These are phyloP conservation scores for Eragrostis tef DNA, from an alignment of 202 grass and related monocot genomes.

Conservation along the genomic window DNA sequence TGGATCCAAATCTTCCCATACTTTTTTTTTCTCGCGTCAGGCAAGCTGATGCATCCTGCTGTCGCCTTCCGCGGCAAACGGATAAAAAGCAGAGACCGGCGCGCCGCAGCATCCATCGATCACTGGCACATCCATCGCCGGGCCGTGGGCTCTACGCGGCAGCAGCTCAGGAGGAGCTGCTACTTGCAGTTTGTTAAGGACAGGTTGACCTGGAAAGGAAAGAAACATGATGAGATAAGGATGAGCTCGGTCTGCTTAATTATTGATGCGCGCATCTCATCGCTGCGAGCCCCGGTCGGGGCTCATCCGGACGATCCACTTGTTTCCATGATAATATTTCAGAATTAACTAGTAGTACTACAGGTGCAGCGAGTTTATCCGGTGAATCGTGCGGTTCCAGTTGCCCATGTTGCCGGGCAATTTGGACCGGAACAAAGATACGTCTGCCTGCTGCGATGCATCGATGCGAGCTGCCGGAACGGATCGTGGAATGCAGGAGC, in stretches of 20 bases:
- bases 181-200: not conserved
- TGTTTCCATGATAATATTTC: constrained; percentile 38
- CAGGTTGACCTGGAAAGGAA: not conserved
- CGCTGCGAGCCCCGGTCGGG: not conserved
- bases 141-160: constrained; percentile 18
- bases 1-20: not conserved
- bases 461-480: constrained; percentile 9
- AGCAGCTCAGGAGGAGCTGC: not conserved
- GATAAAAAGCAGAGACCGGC: constrained; percentile 30
- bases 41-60: not conserved
- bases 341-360: not conserved
- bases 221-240: constrained; percentile 44
- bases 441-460: not conserved
- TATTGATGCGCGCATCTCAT: constrained; percentile 36
- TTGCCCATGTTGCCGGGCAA: not conserved
- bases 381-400: constrained; percentile 15
- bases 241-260: constrained; percentile 10
- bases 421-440: constrained; percentile 39
- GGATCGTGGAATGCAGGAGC: not conserved
- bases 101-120: not conserved
- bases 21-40: not conserved
- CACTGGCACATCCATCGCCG: not conserved
- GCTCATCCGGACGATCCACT: not conserved
- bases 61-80: constrained; percentile 34
- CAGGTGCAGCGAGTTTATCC: not conserved